Evolutionary conservation across 148 eudicot species (phyloP).

Genomic region (Bassia scoparia): DNA sequence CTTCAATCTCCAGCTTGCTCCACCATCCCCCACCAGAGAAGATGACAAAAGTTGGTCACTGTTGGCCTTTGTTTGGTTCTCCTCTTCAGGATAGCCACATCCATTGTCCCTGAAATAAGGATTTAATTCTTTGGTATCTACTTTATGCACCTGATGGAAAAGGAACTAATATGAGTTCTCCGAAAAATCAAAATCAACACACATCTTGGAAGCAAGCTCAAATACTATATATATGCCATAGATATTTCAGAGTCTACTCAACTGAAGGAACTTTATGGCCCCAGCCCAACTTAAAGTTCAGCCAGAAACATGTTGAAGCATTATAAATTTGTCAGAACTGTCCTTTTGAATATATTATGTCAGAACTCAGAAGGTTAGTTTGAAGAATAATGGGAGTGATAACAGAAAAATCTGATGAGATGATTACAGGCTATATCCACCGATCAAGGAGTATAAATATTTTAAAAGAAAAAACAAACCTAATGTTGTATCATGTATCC

Average conservation of each 20-base stretch:
- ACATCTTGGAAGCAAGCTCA: not conserved
- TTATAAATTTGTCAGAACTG: not conserved
- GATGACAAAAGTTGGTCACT: conserved; percentile 46
- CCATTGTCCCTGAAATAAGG: conserved; percentile 72
- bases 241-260: not conserved
- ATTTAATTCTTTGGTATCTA: conserved; percentile 73
- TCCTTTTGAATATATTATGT: not conserved
- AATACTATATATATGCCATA: not conserved
- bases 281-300: not conserved
- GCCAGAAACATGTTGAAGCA: not conserved
- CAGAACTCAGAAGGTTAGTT: not conserved
- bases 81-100: conserved; percentile 72
- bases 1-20: conserved; percentile 98
- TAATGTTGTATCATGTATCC: too few species aligned
- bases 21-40: conserved; percentile 91
- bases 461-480: too few species aligned
- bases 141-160: conserved; percentile 41
- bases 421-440: not conserved
- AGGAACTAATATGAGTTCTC: not conserved
- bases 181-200: not conserved
- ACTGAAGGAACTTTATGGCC: not conserved
- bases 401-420: not conserved
- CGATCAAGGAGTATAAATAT: too few species aligned
- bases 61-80: conserved; percentile 35
- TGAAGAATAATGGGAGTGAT: not conserved